Conservation (phyloP, 495 filamentous ascomycete species). For the Aspergillus cristatus region DNA sequence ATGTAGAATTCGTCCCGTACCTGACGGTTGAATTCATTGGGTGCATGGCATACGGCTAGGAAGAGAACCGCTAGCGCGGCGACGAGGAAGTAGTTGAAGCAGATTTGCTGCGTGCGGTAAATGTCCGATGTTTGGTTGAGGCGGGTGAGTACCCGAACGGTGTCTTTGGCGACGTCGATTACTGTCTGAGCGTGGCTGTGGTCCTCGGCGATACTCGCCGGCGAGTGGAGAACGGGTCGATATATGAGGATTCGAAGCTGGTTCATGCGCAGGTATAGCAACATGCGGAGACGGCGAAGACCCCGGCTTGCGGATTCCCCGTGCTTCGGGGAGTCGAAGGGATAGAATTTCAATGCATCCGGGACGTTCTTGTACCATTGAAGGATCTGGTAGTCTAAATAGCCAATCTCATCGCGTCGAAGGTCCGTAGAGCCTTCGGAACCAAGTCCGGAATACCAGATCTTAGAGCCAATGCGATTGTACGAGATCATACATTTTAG, state of each 20-base stretch:
- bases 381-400: conserved; percentile 65
- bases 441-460: conserved; percentile 56
- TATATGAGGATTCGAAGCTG: conserved; percentile 79
- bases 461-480: conserved; percentile 64
- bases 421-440: conserved; percentile 43
- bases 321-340: conserved; percentile 35
- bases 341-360: conserved; percentile 51
- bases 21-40: conserved; percentile 60
- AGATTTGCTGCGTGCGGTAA: conserved; percentile 69
- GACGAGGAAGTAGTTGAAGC: conserved; percentile 82
- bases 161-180: conserved; percentile 72
- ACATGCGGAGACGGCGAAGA: conserved; percentile 41
- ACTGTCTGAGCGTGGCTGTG: conserved; percentile 57
- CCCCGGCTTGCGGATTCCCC: conserved; percentile 35
- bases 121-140: conserved; percentile 74
- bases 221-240: conserved; percentile 69
- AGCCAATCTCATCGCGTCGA: conserved; percentile 57
- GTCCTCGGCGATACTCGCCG: conserved; percentile 66
- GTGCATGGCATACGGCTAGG: conserved; percentile 74
- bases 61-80: conserved; percentile 74
- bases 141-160: conserved; percentile 61
- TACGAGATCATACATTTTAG: conserved; percentile 71
- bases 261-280: conserved; percentile 62
- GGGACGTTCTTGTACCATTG: conserved; percentile 66
- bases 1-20: conserved; percentile 82